phyloP scores from a whole-genome alignment of 202 grass and related monocot species.

The Panicum hallii region DNA sequence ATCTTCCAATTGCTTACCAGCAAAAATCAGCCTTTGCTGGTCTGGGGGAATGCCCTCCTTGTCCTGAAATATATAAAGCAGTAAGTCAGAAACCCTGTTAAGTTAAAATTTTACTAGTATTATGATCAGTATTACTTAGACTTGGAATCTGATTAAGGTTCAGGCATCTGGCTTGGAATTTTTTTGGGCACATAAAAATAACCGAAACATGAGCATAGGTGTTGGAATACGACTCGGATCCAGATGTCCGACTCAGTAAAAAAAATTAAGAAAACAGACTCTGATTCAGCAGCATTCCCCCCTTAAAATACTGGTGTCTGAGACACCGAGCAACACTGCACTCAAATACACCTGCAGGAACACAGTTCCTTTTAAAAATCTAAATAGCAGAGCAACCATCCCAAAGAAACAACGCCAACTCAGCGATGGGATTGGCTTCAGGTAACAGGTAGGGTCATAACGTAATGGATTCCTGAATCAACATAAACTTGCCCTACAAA shows the following conservation, averaged over 20 bases:
- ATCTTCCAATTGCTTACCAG: slow-evolving; percentile 84
- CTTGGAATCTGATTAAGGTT: not conserved
- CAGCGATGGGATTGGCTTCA: not conserved
- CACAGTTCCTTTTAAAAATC: not conserved
- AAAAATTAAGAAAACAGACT: not conserved
- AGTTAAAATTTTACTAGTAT: not conserved
- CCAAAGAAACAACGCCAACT: not conserved
- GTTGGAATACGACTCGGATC: no score
- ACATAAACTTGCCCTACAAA: not conserved
- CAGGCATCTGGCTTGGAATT: not conserved
- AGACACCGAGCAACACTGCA: not conserved
- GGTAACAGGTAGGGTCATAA: not conserved
- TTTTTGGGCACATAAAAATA: not conserved
- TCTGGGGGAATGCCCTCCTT: slow-evolving; percentile 78
- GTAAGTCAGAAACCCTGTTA: not conserved
- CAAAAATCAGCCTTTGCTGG: slow-evolving; percentile 80
- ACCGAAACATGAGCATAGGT: not conserved
- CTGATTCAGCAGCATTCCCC: not conserved
- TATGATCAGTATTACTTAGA: not conserved
- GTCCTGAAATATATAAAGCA: slow-evolving; percentile 53
- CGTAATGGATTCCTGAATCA: not conserved
- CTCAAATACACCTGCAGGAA: not conserved
- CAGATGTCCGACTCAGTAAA: not conserved
- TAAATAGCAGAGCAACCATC: not conserved
- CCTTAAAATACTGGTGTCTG: not conserved